A percentile compares a stretch with the other conserved stretches of the same genome.
Evolutionary conservation across 805 yeast species (phyloP).

Genomic region (Candida germanica): DNA sequence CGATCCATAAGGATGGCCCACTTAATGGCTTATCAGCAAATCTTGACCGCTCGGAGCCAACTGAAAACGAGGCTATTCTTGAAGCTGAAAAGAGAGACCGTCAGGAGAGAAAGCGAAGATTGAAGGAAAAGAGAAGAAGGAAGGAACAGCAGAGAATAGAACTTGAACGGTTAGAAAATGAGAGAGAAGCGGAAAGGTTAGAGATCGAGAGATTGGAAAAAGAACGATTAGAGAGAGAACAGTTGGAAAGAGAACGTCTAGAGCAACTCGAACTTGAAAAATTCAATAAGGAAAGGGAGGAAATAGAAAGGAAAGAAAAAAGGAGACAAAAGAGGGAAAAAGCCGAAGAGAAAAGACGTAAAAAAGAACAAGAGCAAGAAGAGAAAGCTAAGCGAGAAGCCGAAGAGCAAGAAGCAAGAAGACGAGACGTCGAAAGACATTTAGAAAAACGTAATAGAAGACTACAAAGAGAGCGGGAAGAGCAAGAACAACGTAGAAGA

Average conservation of each 20-base stretch:
- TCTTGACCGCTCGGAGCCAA: too few species aligned
- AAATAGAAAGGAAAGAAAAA: neutral
- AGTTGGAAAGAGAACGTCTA: constrained; percentile 1
- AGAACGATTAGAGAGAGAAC: neutral
- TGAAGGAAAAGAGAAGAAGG: neutral
- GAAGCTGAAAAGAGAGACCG: neutral
- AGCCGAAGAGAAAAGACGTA: neutral
- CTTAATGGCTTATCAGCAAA: neutral
- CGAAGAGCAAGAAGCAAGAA: neutral
- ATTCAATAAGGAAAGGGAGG: neutral
- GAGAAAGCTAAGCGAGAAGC: constrained; percentile 2
- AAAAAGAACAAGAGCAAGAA: neutral
- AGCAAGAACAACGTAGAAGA: constrained; percentile 7
- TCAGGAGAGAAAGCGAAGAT: constrained; percentile 1
- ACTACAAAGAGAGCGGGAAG: constrained; percentile 3
- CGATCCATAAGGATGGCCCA: neutral
- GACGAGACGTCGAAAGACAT: neutral
- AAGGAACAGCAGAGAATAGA: constrained; percentile 1
- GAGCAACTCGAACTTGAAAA: neutral
- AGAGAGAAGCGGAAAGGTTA: constrained; percentile 1
- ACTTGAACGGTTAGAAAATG: constrained; percentile 1
- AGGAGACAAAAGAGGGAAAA: neutral
- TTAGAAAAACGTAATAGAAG: neutral
- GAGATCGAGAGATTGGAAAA: neutral
- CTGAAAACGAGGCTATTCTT: neutral